Evolutionary conservation across 1,139 yeast species (phyloP).

Genomic region (Suhomyces bribrorum): DNA sequence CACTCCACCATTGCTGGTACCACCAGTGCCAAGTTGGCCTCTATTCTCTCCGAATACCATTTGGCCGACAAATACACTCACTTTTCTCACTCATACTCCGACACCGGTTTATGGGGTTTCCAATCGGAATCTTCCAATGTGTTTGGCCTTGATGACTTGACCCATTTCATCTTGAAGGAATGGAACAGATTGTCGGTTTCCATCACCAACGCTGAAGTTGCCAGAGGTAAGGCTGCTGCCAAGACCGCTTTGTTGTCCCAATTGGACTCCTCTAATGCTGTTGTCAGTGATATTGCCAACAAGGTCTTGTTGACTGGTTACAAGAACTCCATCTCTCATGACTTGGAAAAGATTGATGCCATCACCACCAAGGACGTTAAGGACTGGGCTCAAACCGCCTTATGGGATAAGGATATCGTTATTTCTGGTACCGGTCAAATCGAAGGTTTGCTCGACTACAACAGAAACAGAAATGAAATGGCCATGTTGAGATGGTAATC

Average conservation of each 20-base stretch:
- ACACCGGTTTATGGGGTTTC: slow-evolving; percentile 84
- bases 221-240: slow-evolving; percentile 71
- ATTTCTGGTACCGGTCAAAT: slow-evolving; percentile 82
- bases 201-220: slow-evolving; percentile 73
- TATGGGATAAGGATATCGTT: slow-evolving; percentile 85
- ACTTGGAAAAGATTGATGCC: slow-evolving; percentile 62
- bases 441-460: slow-evolving; percentile 79
- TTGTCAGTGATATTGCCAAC: slow-evolving; percentile 60
- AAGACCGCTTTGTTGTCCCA: slow-evolving; percentile 59
- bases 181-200: slow-evolving; percentile 84
- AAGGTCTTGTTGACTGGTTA: slow-evolving; percentile 62
- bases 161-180: slow-evolving; percentile 77
- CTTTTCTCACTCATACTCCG: slow-evolving; percentile 70
- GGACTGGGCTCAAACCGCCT: slow-evolving; percentile 71
- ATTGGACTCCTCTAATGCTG: slow-evolving; percentile 48
- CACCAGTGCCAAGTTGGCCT: slow-evolving; percentile 85
- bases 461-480: slow-evolving; percentile 85
- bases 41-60: slow-evolving; percentile 70
- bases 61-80: slow-evolving; percentile 70
- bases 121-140: slow-evolving; percentile 63
- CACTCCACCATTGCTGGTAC: slow-evolving; percentile 56
- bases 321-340: slow-evolving; percentile 60
- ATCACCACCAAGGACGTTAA: slow-evolving; percentile 60
- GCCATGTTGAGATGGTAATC: slow-evolving; percentile 74
- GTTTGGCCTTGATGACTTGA: slow-evolving; percentile 64